phyloP scores from a whole-genome alignment of 768 basidiomycete genomes.

The Saitozyma podzolica region DNA sequence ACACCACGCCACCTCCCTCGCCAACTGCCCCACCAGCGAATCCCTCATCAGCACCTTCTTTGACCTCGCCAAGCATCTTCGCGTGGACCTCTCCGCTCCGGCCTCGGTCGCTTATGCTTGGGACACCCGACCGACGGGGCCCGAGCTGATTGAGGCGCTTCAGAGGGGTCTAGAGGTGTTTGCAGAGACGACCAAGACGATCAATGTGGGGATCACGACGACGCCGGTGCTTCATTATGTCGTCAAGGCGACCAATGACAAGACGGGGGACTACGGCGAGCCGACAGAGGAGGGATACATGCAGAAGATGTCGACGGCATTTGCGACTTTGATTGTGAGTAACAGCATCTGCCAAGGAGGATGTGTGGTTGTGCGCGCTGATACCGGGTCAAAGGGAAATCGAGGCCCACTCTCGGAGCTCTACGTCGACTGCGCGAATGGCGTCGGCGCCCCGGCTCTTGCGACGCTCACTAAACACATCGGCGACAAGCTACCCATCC shows the following conservation, averaged over 20 bases:
- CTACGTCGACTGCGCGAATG: slow-evolving; percentile 97
- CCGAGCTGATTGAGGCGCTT: slow-evolving; percentile 70
- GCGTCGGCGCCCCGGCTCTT: slow-evolving; percentile 80
- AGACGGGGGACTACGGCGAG: slow-evolving; percentile 73
- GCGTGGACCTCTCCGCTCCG: slow-evolving; percentile 77
- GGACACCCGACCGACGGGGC: slow-evolving; percentile 89
- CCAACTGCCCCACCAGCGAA: slow-evolving; percentile 75
- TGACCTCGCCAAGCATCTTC: slow-evolving; percentile 62
- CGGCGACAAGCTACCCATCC: slow-evolving; percentile 58
- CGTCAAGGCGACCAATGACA: slow-evolving; percentile 82
- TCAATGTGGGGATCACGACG: slow-evolving; percentile 80
- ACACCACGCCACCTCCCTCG: slow-evolving; percentile 74
- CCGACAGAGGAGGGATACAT: slow-evolving; percentile 82
- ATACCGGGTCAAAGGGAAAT: slow-evolving; percentile 26
- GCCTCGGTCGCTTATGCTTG: slow-evolving; percentile 84
- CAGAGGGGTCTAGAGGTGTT: slow-evolving; percentile 76
- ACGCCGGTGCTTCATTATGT: slow-evolving; percentile 96
- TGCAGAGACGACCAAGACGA: slow-evolving; percentile 59
- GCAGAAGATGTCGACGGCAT: slow-evolving; percentile 74
- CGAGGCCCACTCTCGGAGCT: slow-evolving; percentile 60
- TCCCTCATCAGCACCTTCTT: slow-evolving; percentile 70
- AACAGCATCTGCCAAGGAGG: neutral
- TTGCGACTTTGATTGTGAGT: slow-evolving; percentile 82
- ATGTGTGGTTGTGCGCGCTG: slow-evolving; percentile 41
- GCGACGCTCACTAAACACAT: slow-evolving; percentile 64